Evolutionary conservation across 2,329 filamentous ascomycete genomes (phyloP).

Genomic region (Fusarium vanettenii): DNA sequence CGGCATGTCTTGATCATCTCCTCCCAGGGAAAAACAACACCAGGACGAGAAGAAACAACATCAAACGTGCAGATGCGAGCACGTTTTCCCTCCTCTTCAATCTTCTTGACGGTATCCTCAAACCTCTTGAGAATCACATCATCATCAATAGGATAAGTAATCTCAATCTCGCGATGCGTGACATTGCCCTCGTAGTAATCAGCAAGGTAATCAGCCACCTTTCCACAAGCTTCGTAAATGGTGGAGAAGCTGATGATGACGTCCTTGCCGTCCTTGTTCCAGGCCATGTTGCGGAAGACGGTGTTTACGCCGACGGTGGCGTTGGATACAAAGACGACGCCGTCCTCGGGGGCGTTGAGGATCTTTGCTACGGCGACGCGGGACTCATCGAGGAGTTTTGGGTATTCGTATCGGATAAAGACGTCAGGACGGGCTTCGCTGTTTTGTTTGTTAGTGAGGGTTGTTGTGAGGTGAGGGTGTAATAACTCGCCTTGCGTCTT

Average conservation of each 20-base stretch:
- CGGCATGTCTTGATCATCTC: conserved; percentile 72
- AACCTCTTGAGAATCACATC: conserved; percentile 73
- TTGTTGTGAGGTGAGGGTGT: not conserved
- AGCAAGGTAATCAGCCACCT: conserved; percentile 75
- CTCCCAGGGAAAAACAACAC: conserved; percentile 84
- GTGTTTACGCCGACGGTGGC: conserved; percentile 84
- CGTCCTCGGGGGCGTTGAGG: conserved; percentile 73
- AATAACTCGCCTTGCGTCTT: conserved; percentile 62
- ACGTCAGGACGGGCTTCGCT: conserved; percentile 76
- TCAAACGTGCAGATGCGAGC: conserved; percentile 79
- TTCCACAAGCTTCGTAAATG: conserved; percentile 82
- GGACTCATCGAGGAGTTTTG: conserved; percentile 72
- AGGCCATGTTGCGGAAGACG: conserved; percentile 80
- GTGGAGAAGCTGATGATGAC: conserved; percentile 83
- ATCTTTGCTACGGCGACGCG: conserved; percentile 74
- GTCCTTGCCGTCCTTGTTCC: conserved; percentile 76
- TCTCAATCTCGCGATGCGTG: conserved; percentile 64
- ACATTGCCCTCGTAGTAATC: conserved; percentile 69
- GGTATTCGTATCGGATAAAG: conserved; percentile 79
- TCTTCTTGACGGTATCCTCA: conserved; percentile 64
- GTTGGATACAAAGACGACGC: conserved; percentile 83
- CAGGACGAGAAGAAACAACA: conserved; percentile 81
- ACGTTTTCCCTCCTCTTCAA: conserved; percentile 67
- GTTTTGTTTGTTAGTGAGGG: not conserved
- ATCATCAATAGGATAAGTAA: conserved; percentile 78